phyloP scores from a whole-genome alignment of 2,329 filamentous ascomycete genomes.

The Teratosphaeria epicoccoides region DNA sequence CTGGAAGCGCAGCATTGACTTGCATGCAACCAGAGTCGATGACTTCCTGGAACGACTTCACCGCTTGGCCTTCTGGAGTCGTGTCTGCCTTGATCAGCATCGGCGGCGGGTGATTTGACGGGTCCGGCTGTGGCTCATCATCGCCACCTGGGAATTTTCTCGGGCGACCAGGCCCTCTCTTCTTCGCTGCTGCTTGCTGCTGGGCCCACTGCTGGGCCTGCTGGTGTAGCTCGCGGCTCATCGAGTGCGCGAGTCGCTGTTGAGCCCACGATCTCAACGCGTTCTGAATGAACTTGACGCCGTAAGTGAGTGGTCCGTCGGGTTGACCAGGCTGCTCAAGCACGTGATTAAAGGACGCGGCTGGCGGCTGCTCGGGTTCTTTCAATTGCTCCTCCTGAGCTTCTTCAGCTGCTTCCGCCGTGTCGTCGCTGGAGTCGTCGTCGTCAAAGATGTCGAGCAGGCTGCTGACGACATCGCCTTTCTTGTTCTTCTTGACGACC shows the following conservation, averaged over 20 bases:
- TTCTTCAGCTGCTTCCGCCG: constrained; percentile 6
- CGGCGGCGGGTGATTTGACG: constrained; percentile 7
- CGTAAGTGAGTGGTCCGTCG: constrained; percentile 20
- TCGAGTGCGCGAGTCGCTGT: constrained; percentile 16
- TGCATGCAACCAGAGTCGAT: constrained; percentile 22
- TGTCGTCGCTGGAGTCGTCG: constrained; percentile 12
- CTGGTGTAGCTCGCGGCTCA: constrained; percentile 12
- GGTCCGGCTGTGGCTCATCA: background rate
- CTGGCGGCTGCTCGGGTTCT: constrained; percentile 4
- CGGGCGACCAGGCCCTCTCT: constrained; percentile 17
- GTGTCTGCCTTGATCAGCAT: constrained; percentile 16
- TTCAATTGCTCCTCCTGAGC: constrained; percentile 1
- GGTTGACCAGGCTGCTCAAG: constrained; percentile 10
- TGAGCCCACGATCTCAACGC: constrained; percentile 25
- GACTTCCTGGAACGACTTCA: constrained; percentile 23
- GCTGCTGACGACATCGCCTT: constrained; percentile 10
- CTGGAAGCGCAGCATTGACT: constrained; percentile 17
- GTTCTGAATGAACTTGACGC: constrained; percentile 26
- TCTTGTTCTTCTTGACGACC: background rate
- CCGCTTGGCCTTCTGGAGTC: constrained; percentile 22
- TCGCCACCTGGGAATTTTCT: constrained; percentile 14
- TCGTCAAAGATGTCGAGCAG: constrained; percentile 18
- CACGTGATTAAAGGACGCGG: background rate
- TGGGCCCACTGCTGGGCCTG: constrained; percentile 9
- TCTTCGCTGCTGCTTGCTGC: constrained; percentile 3